A percentile compares a stretch with the other conserved stretches of the same genome.
Evolutionary conservation across 441 rosid genomes (phyloP).

Genomic region (Corymbia citriodora): DNA sequence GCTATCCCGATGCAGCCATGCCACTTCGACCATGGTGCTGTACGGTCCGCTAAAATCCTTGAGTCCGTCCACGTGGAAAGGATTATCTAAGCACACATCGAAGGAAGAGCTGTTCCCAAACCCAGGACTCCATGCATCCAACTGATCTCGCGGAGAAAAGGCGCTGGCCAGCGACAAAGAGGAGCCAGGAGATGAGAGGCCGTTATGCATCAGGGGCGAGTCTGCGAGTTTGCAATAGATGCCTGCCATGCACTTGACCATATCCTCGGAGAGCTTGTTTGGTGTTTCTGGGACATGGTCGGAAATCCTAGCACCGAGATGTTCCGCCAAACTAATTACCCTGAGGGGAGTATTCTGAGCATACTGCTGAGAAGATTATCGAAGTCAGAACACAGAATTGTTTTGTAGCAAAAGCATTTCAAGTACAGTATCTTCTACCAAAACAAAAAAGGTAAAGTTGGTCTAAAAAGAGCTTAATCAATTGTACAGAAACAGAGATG

Average conservation of each 20-base stretch:
- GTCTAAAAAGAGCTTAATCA: background rate
- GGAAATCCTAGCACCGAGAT: slow-evolving; percentile 78
- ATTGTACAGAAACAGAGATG: background rate
- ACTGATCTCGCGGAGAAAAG: slow-evolving; percentile 68
- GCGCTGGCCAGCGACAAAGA: slow-evolving; percentile 60
- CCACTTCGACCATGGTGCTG: slow-evolving; percentile 77
- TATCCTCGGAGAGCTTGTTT: slow-evolving; percentile 85
- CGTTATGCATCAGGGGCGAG: slow-evolving; percentile 50
- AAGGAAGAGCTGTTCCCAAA: slow-evolving; percentile 71
- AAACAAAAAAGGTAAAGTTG: background rate
- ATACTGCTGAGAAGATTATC: slow-evolving; percentile 32
- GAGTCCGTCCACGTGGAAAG: slow-evolving; percentile 72
- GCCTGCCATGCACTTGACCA: slow-evolving; percentile 86
- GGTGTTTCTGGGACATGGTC: slow-evolving; percentile 89
- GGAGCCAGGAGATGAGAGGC: slow-evolving; percentile 70
- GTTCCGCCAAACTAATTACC: slow-evolving; percentile 84
- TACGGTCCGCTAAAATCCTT: slow-evolving; percentile 92
- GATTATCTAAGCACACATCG: slow-evolving; percentile 70
- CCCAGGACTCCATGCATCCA: slow-evolving; percentile 84
- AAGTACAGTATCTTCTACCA: background rate
- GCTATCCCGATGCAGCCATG: slow-evolving; percentile 68
- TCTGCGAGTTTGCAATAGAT: slow-evolving; percentile 89
- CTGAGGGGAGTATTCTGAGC: slow-evolving; percentile 46
- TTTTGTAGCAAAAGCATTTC: background rate
- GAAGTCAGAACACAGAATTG: background rate